Percentiles rank a stretch among this genome's conserved stretches.
Conservation (phyloP, 305 asterid species). For the Rubia tinctorum region DNA sequence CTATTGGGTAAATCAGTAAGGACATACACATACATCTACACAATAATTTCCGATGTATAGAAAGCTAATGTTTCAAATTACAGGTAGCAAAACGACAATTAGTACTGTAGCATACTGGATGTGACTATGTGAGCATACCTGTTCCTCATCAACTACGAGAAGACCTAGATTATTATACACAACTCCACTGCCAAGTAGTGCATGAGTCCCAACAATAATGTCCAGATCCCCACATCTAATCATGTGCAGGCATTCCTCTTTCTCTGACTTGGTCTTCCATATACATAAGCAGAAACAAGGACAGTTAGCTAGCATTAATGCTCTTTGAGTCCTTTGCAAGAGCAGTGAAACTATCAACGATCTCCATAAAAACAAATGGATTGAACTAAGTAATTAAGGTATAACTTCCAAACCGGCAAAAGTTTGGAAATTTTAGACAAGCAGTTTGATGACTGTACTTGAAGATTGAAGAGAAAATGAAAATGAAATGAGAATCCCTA, state of each 20-base stretch:
- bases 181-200: conserved; percentile 89
- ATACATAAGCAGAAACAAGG: conserved; percentile 32
- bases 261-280: conserved; percentile 85
- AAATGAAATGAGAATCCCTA: not conserved
- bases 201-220: conserved; percentile 91
- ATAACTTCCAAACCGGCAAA: not conserved
- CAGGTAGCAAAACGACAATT: conserved; percentile 13
- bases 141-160: conserved; percentile 98
- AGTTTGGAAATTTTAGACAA: conserved; percentile 1
- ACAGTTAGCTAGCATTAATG: conserved; percentile 15
- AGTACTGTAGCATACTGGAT: conserved; percentile 24
- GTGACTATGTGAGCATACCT: conserved; percentile 63
- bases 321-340: not conserved
- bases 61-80: not conserved
- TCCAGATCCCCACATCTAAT: conserved; percentile 80
- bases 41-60: not conserved
- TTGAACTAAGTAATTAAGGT: not conserved
- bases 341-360: not conserved
- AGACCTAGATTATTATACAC: conserved; percentile 84
- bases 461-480: not conserved
- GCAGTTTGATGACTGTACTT: conserved; percentile 1
- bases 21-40: not conserved
- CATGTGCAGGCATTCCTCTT: conserved; percentile 68
- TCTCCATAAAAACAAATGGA: not conserved
- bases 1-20: not conserved